Percentiles rank a stretch among this genome's conserved stretches.
Conservation (phyloP, 1,284 basidiomycete genomes). For the Pseudozyma tsukubaensis region DNA sequence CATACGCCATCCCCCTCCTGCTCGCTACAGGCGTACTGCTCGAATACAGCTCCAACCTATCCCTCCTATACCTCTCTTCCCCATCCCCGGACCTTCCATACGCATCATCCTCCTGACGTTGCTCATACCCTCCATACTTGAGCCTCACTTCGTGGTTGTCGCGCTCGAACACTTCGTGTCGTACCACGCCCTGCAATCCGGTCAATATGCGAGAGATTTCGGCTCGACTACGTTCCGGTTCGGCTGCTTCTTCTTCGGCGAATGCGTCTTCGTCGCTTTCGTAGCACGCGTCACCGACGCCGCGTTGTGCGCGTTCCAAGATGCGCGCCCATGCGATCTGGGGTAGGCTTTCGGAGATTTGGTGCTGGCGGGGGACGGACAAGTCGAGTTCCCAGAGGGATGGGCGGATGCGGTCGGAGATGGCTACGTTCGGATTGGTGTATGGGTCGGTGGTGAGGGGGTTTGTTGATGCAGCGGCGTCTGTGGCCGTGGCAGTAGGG, state of each 20-base stretch:
- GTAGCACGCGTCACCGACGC: constrained; percentile 64
- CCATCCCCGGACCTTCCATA: neutral
- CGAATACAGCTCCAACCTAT: constrained; percentile 20
- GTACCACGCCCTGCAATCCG: constrained; percentile 38
- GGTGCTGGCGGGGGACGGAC: constrained; percentile 22
- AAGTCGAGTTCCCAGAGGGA: constrained; percentile 55
- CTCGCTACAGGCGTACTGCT: constrained; percentile 21
- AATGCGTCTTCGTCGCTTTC: constrained; percentile 60
- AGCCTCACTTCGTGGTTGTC: constrained; percentile 33
- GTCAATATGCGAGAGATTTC: constrained; percentile 54
- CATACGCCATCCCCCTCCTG: constrained; percentile 4
- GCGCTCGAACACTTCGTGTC: constrained; percentile 33
- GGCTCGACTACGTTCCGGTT: constrained; percentile 37
- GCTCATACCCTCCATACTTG: constrained; percentile 31
- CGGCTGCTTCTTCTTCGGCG: constrained; percentile 49
- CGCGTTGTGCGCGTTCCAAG: constrained; percentile 57
- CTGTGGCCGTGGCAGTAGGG: neutral
- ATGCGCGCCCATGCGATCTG: constrained; percentile 59
- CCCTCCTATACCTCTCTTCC: constrained; percentile 9
- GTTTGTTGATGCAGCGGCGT: constrained; percentile 14
- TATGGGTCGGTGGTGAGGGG: constrained; percentile 41
- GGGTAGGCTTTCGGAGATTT: constrained; percentile 34
- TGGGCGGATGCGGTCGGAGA: constrained; percentile 33
- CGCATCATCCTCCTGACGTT: neutral
- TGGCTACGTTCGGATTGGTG: constrained; percentile 25